Conservation (phyloP, 1,284 basidiomycete genomes). For the Ganoderma boninense region DNA sequence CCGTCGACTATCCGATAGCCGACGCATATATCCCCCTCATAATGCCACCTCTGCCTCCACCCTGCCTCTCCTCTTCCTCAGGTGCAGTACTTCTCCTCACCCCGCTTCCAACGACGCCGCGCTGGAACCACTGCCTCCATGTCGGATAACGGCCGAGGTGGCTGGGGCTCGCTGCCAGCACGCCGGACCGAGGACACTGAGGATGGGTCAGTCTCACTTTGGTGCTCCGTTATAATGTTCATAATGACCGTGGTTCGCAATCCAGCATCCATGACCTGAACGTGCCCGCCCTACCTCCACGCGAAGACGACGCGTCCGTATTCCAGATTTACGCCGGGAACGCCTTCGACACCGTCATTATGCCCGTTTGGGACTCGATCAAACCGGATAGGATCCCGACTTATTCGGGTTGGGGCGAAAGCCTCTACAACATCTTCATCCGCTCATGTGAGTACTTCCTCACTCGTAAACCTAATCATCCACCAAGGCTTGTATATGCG, state of each 20-base stretch:
- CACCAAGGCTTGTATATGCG: not conserved
- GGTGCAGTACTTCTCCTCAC: not conserved
- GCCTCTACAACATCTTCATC: not conserved
- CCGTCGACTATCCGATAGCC: not conserved
- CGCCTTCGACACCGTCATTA: constrained; percentile 7
- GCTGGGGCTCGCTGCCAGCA: not conserved
- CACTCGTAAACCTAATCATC: not conserved
- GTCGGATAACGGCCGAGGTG: not conserved
- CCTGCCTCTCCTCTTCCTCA: not conserved
- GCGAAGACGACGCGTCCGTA: not conserved
- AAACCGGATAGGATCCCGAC: not conserved
- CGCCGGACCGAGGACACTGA: not conserved
- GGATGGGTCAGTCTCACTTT: not conserved
- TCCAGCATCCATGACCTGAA: not conserved
- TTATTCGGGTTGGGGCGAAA: not conserved
- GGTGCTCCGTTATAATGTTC: not conserved
- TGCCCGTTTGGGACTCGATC: constrained; percentile 4
- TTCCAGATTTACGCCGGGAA: not conserved
- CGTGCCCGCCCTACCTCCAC: not conserved
- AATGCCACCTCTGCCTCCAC: not conserved
- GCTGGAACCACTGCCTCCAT: not conserved
- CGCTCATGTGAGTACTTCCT: constrained; percentile 5
- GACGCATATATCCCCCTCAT: constrained; percentile 1
- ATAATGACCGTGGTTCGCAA: not conserved
- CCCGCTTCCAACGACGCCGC: not conserved